phyloP scores from a whole-genome alignment of 768 basidiomycete genomes.

The Termitomyces heimii region DNA sequence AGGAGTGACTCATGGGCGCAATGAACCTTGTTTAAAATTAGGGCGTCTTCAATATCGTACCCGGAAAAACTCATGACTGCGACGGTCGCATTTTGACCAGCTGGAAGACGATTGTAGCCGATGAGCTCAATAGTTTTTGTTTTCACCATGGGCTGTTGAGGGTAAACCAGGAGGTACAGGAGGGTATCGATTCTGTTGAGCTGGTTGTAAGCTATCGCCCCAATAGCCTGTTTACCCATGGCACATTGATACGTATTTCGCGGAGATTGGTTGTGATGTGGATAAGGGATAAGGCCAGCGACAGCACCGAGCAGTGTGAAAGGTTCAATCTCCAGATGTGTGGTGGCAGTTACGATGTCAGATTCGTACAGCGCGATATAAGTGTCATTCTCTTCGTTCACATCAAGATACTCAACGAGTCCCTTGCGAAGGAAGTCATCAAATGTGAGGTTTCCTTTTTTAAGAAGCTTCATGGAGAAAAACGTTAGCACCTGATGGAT shows the following conservation, averaged over 20 bases:
- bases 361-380: constrained; percentile 92
- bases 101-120: constrained; percentile 94
- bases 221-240: constrained; percentile 99
- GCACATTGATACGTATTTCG: constrained; percentile 99
- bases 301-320: constrained; percentile 97
- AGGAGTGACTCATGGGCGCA: background rate
- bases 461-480: constrained; percentile 54
- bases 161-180: constrained; percentile 96
- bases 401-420: constrained; percentile 95
- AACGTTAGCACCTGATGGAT: constrained; percentile 1
- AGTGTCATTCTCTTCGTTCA: constrained; percentile 98
- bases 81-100: constrained; percentile 97
- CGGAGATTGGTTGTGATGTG: constrained; percentile 98
- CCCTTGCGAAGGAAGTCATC: constrained; percentile 92
- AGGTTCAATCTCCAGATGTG: constrained; percentile 97
- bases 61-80: constrained; percentile 99
- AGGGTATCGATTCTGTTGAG: constrained; percentile 96
- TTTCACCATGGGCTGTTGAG: constrained; percentile 99
- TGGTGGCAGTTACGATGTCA: constrained; percentile 76
- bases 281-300: constrained; percentile 97
- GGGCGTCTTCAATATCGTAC: constrained; percentile 98
- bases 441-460: constrained; percentile 72
- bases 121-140: constrained; percentile 97
- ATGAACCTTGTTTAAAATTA: constrained; percentile 87
- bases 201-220: constrained; percentile 97